Conservation (phyloP, 2,329 filamentous ascomycete species). For the Karstenula rhodostoma region DNA sequence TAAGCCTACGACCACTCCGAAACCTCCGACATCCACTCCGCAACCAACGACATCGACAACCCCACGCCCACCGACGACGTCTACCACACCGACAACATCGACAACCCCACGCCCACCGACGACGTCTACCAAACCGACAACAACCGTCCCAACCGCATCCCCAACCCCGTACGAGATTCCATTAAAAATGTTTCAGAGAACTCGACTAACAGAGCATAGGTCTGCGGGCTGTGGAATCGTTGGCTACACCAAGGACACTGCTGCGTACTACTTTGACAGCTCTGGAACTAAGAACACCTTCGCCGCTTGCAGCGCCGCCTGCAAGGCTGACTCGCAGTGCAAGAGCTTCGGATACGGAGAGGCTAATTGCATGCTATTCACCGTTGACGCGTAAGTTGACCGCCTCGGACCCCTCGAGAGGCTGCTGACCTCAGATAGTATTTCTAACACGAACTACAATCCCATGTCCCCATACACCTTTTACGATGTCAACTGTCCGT, state of each 20-base stretch:
- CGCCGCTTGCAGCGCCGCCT: conserved; percentile 37
- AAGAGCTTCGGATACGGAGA: conserved; percentile 45
- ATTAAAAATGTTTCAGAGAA: background rate
- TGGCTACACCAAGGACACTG: conserved; percentile 40
- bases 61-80: too few relatives aligned
- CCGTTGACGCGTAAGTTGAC: conserved; percentile 36
- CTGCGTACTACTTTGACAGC: conserved; percentile 46
- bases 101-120: too few relatives aligned
- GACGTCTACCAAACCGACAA: conserved; percentile 9
- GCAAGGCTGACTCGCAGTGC: conserved; percentile 43
- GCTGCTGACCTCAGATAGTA: conserved; percentile 20
- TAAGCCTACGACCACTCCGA: conserved; percentile 3
- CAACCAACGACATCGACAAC: conserved; percentile 14
- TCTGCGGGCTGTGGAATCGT: conserved; percentile 40
- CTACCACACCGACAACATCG: conserved; percentile 11
- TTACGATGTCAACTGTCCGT: conserved; percentile 39
- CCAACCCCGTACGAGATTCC: conserved; percentile 33
- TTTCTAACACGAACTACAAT: conserved; percentile 44
- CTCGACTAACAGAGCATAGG: conserved; percentile 21
- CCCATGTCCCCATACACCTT: conserved; percentile 46
- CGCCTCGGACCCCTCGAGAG: background rate
- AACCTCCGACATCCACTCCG: conserved; percentile 17
- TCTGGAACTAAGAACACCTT: conserved; percentile 45
- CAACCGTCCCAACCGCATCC: conserved; percentile 20
- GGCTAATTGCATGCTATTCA: conserved; percentile 45